These are phyloP conservation scores for Teunomyces kruisii DNA, from an alignment of 805 yeast genomes.

Conservation along the genomic window DNA sequence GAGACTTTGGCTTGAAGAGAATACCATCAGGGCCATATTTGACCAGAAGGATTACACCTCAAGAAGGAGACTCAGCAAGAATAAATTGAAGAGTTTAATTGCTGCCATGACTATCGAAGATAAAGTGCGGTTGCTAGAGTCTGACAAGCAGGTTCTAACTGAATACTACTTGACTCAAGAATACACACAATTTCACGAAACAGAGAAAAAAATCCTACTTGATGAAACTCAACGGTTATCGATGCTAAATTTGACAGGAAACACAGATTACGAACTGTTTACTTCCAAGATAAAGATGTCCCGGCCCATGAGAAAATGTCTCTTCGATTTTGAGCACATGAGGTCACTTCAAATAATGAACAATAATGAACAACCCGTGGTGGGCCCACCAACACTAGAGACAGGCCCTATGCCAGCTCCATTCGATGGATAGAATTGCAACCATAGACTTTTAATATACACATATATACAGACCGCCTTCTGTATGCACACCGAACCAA, in stretches of 20 bases:
- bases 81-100: background rate
- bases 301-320: slow-evolving; percentile 9
- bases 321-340: slow-evolving; percentile 7
- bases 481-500: background rate
- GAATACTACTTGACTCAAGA: slow-evolving; percentile 29
- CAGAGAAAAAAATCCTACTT: slow-evolving; percentile 19
- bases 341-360: no score
- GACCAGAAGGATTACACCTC: slow-evolving; percentile 17
- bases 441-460: background rate
- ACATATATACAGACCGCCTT: background rate
- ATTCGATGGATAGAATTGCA: no score
- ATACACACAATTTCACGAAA: slow-evolving; percentile 32
- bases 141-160: slow-evolving; percentile 24
- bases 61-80: slow-evolving; percentile 7
- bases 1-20: slow-evolving; percentile 57
- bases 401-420: background rate
- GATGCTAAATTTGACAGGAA: background rate
- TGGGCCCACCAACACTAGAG: background rate
- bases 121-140: slow-evolving; percentile 22
- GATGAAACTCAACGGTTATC: slow-evolving; percentile 1
- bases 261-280: slow-evolving; percentile 4
- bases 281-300: slow-evolving; percentile 7
- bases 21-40: slow-evolving; percentile 17
- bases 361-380: background rate
- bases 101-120: slow-evolving; percentile 22